Percentiles rank a stretch among this genome's conserved stretches.
Conservation (phyloP, 2,329 filamentous ascomycete species). For the Cordyceps pruinosa region DNA sequence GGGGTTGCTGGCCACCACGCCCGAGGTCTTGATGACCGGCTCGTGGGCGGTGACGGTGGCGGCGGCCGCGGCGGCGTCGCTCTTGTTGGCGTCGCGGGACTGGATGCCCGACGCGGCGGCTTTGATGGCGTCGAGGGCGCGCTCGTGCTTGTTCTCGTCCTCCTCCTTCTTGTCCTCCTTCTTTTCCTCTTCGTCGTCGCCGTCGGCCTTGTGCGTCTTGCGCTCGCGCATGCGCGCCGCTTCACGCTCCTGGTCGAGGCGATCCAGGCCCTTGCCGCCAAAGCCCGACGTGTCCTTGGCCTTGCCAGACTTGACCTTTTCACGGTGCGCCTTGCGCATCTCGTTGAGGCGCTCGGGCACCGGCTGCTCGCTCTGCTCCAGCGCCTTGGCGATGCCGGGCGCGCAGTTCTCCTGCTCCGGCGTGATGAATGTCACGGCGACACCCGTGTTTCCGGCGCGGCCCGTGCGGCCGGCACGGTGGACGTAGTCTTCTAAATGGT, state of each 20-base stretch:
- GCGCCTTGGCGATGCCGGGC: conserved; percentile 78
- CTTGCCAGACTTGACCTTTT: conserved; percentile 89
- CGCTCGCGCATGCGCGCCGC: conserved; percentile 79
- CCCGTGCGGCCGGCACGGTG: conserved; percentile 91
- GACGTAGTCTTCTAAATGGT: conserved; percentile 94
- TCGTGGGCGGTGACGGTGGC: not conserved
- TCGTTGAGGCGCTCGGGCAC: conserved; percentile 64
- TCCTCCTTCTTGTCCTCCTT: conserved; percentile 70
- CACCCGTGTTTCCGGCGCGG: conserved; percentile 88
- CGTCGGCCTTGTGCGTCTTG: conserved; percentile 83
- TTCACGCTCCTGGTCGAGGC: conserved; percentile 84
- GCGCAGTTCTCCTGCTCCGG: conserved; percentile 88
- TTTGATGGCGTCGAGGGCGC: conserved; percentile 58
- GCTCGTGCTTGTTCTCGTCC: conserved; percentile 59
- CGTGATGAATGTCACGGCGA: conserved; percentile 89
- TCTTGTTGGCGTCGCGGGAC: conserved; percentile 43
- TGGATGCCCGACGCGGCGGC: conserved; percentile 53
- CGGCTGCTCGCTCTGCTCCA: conserved; percentile 84
- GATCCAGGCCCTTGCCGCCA: conserved; percentile 88
- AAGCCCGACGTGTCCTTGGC: conserved; percentile 87
- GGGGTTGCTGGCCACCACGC: conserved; percentile 21
- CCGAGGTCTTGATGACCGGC: conserved; percentile 11
- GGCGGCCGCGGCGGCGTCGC: conserved; percentile 34
- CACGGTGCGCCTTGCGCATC: conserved; percentile 67
- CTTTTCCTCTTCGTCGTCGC: conserved; percentile 72